These are phyloP conservation scores for Rosa persica DNA, from an alignment of 306 rosid genomes.

Conservation along the genomic window DNA sequence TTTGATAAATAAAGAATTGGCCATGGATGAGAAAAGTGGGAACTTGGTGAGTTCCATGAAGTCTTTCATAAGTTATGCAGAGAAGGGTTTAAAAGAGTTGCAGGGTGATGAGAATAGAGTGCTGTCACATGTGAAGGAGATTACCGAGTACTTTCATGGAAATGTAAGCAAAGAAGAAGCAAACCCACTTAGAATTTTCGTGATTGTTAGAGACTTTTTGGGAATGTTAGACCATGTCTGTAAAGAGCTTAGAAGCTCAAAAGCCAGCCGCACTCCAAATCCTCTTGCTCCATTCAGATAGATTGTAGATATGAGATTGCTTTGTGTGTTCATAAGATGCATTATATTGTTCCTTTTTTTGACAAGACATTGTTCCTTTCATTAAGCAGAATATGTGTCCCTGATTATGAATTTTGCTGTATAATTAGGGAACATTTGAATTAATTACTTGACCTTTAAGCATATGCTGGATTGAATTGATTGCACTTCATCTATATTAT, in stretches of 20 bases:
- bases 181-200: constrained; percentile 77
- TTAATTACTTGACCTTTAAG: neutral
- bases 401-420: constrained; percentile 8
- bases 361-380: neutral
- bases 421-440: constrained; percentile 5
- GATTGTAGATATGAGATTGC: constrained; percentile 30
- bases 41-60: constrained; percentile 49
- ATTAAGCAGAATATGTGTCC: neutral
- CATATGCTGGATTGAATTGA: neutral
- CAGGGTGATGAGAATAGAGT: constrained; percentile 70
- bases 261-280: constrained; percentile 47
- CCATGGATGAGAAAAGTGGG: constrained; percentile 36
- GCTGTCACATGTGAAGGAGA: constrained; percentile 63
- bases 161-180: constrained; percentile 80
- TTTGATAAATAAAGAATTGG: constrained; percentile 43
- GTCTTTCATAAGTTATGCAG: constrained; percentile 51
- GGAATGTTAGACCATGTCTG: constrained; percentile 89
- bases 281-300: constrained; percentile 83
- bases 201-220: constrained; percentile 89
- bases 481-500: neutral
- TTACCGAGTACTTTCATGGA: constrained; percentile 91
- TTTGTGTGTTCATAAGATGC: constrained; percentile 19
- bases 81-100: constrained; percentile 51
- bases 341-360: neutral
- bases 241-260: constrained; percentile 75